These are phyloP conservation scores for Teratosphaeriaceae sp. DNA, from an alignment of 2,329 filamentous ascomycete genomes.

Conservation along the genomic window DNA sequence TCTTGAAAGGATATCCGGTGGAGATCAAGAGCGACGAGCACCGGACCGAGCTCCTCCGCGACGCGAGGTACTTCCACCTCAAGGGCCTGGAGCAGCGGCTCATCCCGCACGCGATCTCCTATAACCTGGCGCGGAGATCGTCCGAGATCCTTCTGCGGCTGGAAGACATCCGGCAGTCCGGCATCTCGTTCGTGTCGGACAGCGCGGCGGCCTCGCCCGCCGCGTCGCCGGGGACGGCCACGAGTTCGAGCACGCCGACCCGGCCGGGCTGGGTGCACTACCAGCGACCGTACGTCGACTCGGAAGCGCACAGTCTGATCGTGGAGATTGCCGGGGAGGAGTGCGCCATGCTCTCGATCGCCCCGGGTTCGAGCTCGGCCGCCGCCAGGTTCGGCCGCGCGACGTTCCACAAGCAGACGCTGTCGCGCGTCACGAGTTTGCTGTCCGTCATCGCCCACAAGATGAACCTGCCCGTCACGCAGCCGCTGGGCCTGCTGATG, in stretches of 20 bases:
- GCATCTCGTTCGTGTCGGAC: constrained; percentile 60
- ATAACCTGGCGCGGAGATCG: constrained; percentile 61
- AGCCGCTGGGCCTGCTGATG: constrained; percentile 61
- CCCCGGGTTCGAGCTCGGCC: constrained; percentile 7
- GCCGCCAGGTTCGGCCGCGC: constrained; percentile 38
- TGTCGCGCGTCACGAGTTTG: constrained; percentile 63
- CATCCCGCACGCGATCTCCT: constrained; percentile 68
- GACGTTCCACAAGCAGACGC: constrained; percentile 67
- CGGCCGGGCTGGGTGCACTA: constrained; percentile 62
- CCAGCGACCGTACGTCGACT: constrained; percentile 78
- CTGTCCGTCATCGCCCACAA: constrained; percentile 78
- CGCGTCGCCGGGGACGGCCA: constrained; percentile 10
- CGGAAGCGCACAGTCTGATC: constrained; percentile 64
- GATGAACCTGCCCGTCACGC: constrained; percentile 57
- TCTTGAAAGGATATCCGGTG: constrained; percentile 78
- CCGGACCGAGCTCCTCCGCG: constrained; percentile 67
- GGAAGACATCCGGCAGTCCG: constrained; percentile 83
- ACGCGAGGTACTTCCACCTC: constrained; percentile 89
- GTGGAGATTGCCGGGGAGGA: constrained; percentile 69
- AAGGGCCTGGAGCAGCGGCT: constrained; percentile 85
- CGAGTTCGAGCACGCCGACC: constrained; percentile 6
- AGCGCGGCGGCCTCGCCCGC: constrained; percentile 19
- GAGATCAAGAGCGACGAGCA: constrained; percentile 70
- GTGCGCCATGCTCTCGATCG: constrained; percentile 29
- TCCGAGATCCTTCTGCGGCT: constrained; percentile 74